Conservation (phyloP, 768 basidiomycete species). For the Psilocybe cubensis region DNA sequence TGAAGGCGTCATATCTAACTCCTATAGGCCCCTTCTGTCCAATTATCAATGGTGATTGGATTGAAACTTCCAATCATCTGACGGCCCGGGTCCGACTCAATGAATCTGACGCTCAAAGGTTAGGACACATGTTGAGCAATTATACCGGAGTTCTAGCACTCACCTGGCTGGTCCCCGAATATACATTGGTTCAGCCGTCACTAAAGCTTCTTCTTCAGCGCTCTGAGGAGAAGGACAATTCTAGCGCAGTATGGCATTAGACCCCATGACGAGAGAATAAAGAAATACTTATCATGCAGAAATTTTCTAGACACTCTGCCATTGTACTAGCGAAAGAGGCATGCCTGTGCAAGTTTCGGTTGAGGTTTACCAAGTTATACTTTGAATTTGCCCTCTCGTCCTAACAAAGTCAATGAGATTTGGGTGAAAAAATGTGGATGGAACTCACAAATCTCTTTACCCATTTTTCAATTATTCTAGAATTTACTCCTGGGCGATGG, state of each 20-base stretch:
- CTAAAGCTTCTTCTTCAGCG: background rate
- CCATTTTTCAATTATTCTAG: background rate
- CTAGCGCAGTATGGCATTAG: too few relatives aligned
- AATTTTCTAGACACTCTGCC: background rate
- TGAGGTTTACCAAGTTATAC: background rate
- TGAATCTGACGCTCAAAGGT: background rate
- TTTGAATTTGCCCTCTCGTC: background rate
- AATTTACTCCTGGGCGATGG: background rate
- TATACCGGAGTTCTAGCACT: background rate
- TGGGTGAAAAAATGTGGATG: too few relatives aligned
- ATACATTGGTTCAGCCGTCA: too few relatives aligned
- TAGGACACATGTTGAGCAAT: too few relatives aligned
- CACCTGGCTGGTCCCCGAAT: background rate
- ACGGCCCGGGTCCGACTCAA: background rate
- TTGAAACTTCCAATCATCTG: conserved; percentile 3
- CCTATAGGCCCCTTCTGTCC: background rate
- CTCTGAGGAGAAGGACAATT: too few relatives aligned
- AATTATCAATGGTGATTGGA: background rate
- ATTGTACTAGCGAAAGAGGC: background rate
- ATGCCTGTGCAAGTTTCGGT: background rate
- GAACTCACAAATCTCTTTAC: background rate
- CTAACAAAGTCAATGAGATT: too few relatives aligned
- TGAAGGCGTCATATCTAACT: too few relatives aligned
- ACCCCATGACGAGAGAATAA: background rate
- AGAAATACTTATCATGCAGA: background rate